These are phyloP conservation scores for Bonnemaisonia californica DNA, from an alignment of 31 red algal species.

Conservation along the genomic window DNA sequence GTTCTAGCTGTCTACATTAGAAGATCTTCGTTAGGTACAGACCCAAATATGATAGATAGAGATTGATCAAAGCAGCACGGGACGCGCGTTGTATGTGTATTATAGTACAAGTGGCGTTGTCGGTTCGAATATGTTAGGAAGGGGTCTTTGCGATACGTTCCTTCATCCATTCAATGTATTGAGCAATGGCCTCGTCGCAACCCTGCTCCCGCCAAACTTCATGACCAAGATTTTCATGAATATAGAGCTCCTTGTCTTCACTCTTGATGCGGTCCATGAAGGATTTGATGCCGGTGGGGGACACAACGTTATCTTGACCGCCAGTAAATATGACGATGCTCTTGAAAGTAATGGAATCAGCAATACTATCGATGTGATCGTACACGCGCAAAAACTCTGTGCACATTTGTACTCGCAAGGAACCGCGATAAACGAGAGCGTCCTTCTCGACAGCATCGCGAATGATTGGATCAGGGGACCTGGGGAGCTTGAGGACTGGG, in stretches of 20 bases:
- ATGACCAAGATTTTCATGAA: slow-evolving; percentile 44
- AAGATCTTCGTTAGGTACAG: no score
- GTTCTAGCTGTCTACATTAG: no score
- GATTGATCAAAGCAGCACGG: no score
- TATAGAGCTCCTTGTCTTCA: slow-evolving; percentile 38
- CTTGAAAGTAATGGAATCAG: slow-evolving; percentile 41
- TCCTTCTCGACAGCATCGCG: slow-evolving; percentile 66
- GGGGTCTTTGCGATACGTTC: background rate
- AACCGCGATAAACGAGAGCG: slow-evolving; percentile 54
- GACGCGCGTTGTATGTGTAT: no score
- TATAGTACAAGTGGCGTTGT: no score
- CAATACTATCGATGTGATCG: slow-evolving; percentile 50
- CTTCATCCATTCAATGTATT: slow-evolving; percentile 57
- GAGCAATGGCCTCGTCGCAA: slow-evolving; percentile 36
- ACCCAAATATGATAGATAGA: no score
- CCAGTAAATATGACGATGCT: slow-evolving; percentile 54
- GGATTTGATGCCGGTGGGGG: slow-evolving; percentile 53
- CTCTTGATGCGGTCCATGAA: slow-evolving; percentile 48
- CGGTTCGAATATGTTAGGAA: no score
- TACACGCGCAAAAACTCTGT: slow-evolving; percentile 74
- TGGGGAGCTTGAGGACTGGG: slow-evolving; percentile 56
- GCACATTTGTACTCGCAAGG: slow-evolving; percentile 56
- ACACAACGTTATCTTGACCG: slow-evolving; percentile 56
- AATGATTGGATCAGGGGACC: slow-evolving; percentile 60
- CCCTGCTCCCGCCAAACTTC: slow-evolving; percentile 64